Evolutionary conservation across 176 grass and related monocot species (phyloP), one percentile per base, ranked within the genome.

Genomic region (Rhynchospora tenuis): DNA sequence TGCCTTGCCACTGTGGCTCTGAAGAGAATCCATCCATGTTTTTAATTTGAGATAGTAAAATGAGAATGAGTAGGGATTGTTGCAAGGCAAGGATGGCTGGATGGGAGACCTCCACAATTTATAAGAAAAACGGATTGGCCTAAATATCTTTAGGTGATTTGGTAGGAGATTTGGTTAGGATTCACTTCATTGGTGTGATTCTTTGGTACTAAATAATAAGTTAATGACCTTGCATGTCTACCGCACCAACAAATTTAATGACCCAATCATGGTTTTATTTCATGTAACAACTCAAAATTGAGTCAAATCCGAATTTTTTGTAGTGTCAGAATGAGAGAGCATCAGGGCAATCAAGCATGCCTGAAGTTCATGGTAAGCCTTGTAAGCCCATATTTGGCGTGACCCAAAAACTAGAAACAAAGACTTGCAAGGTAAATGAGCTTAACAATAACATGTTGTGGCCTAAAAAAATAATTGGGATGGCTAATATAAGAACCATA

Each of bases 1-100:
- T 60, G 52, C 90, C 94, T 59, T 83, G 84, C 90, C 94, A 94
- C 58, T 19, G 60, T 2, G 29, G 5, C 76, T 73, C 64, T 7
- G 55, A 13, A 7, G 81, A 74, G n/a, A 19, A 51, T 64, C 13
- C 71, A 85, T 90, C 65, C 42, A 31, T 59, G 70, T 23, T 82
- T 45, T 19, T 17, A 9, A 82, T 45, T 19, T 17, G 17, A 82
- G 79, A 44, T 2, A 83, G 29, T 26, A 46, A 8, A 10, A 11
- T 13, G 1, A 11, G 5, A 26, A 50, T 50, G 23, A 74, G 22
- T 52, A 44, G 52, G 43, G 47, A 71, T 48, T 51, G 4, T 31
- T 80, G 76, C 15, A 9, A 50, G 43, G 12, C 13, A 63, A 47
- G n/a, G 58, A n/a, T n/a, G n/a, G n/a, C n/a, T n/a, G n/a, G n/a